phyloP scores from a whole-genome alignment of 768 basidiomycete genomes.

The Trichaptum fuscoviolaceum region DNA sequence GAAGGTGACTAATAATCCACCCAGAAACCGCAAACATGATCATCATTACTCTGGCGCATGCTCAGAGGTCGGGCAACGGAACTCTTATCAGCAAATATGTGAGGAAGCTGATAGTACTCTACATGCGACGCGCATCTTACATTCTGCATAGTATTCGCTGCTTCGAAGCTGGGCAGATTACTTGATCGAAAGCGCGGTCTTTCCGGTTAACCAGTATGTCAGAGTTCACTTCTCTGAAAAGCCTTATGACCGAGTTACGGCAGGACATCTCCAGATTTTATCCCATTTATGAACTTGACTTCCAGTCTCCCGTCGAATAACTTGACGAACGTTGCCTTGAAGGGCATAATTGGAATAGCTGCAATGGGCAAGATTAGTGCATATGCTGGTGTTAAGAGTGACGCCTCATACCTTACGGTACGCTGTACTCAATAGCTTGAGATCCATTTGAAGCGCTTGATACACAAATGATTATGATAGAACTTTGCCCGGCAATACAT shows the following conservation, averaged over 20 bases:
- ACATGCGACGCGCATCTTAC: background rate
- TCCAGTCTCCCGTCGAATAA: conserved; percentile 28
- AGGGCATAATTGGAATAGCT: conserved; percentile 62
- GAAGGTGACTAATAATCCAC: conserved; percentile 13
- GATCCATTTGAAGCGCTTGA: background rate
- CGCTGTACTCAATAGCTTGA: conserved; percentile 12
- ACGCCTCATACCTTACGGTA: conserved; percentile 21
- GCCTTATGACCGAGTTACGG: conserved; percentile 38
- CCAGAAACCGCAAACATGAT: conserved; percentile 5
- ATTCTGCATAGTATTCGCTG: conserved; percentile 6
- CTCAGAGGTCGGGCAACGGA: background rate
- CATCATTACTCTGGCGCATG: conserved; percentile 1
- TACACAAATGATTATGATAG: background rate
- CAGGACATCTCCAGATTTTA: conserved; percentile 27
- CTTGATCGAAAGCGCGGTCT: conserved; percentile 30
- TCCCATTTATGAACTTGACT: conserved; percentile 28
- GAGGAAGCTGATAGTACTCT: background rate
- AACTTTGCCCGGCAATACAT: background rate
- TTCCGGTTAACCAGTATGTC: conserved; percentile 45
- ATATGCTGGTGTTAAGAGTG: conserved; percentile 14
- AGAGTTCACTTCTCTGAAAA: background rate
- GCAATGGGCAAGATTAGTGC: conserved; percentile 54
- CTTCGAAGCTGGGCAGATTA: conserved; percentile 11
- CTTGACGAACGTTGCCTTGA: conserved; percentile 67
- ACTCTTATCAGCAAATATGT: background rate